These are phyloP conservation scores for Tuber indicum DNA, from an alignment of 495 filamentous ascomycete species.

Conservation along the genomic window DNA sequence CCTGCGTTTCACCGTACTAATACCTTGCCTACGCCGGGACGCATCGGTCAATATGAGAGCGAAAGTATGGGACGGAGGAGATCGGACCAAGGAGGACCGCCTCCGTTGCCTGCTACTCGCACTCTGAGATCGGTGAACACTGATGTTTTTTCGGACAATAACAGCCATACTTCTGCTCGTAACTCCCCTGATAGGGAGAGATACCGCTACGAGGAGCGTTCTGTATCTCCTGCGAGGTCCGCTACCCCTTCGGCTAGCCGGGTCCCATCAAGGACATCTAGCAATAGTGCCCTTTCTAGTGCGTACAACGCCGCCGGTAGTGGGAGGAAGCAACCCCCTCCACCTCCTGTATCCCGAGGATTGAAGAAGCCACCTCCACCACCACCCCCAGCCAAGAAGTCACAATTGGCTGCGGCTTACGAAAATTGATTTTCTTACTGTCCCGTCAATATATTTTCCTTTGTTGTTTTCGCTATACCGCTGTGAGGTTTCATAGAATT, in stretches of 20 bases:
- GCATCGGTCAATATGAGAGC: slow-evolving; percentile 26
- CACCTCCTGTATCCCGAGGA: slow-evolving; percentile 29
- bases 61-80: slow-evolving; percentile 36
- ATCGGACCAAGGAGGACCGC: slow-evolving; percentile 35
- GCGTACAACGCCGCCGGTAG: slow-evolving; percentile 16
- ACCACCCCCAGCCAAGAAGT: slow-evolving; percentile 39
- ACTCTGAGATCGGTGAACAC: slow-evolving; percentile 30
- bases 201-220: slow-evolving; percentile 33
- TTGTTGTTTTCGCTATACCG: slow-evolving; percentile 1
- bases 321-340: slow-evolving; percentile 36
- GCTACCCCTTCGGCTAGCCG: slow-evolving; percentile 10
- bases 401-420: slow-evolving; percentile 18
- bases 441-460: neutral
- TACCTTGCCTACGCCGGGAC: slow-evolving; percentile 30
- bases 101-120: slow-evolving; percentile 32
- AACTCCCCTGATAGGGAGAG: slow-evolving; percentile 26
- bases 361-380: slow-evolving; percentile 40
- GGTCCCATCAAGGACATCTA: slow-evolving; percentile 13
- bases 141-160: slow-evolving; percentile 28
- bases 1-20: slow-evolving; percentile 36
- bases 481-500: neutral
- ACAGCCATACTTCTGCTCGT: slow-evolving; percentile 25
- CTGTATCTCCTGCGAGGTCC: slow-evolving; percentile 26
- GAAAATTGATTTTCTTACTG: neutral
- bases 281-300: slow-evolving; percentile 4